Base-by-base conservation (phyloP, 768 basidiomycete genomes). In the Russula griseocarnosa region DNA sequence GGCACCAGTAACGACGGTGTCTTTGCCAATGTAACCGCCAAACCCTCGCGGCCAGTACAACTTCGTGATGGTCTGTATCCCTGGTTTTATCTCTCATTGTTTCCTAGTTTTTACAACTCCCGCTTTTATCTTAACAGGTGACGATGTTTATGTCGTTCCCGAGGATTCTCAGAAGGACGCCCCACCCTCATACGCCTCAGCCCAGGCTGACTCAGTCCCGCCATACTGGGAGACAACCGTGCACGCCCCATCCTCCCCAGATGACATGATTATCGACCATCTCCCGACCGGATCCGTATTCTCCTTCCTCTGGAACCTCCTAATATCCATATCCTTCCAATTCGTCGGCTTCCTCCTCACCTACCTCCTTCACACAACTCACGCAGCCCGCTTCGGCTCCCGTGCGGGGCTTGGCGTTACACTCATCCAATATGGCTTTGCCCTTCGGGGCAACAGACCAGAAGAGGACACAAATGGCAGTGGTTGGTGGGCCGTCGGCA, bases 171-270 rank as follows among this genome's bases (percentile, higher is more conserved):
- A 89, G 69, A 85, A 88, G 62, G 88, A 95, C 62, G 86, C 87
- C 0, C 94, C 95, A 5, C 97, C 97, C 1, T 90, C 95, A 9
- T 98, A 99, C 74, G 87, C 92, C 16, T 81, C 86, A 34, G 97
- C 97, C 11, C 87, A 95, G 72, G 86, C 90, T 18, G 97, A 99
- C 74, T 86, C 93, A n/a, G 94, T 94, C 8, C 97, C 97, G 5
- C 91, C 94, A 1, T 99, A 99, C 75, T 98, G 94, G 86, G 96
- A 98, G 69, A 97, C 93, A 2, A 95, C 93, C 3, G 85, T 98
- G n/a, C 92, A 98, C 73, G 87, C 95, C 8, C 94, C 95, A 10
- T 86, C 83, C 66, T 74, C 84, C 18, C 78, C 86, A 18, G 82
- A 83, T 66, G 88, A 94, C 69, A 86, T 97, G 77, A 84, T 96